Evolutionary conservation across 2,329 filamentous ascomycete species (phyloP).

Genomic region (Colletotrichum falcatum): DNA sequence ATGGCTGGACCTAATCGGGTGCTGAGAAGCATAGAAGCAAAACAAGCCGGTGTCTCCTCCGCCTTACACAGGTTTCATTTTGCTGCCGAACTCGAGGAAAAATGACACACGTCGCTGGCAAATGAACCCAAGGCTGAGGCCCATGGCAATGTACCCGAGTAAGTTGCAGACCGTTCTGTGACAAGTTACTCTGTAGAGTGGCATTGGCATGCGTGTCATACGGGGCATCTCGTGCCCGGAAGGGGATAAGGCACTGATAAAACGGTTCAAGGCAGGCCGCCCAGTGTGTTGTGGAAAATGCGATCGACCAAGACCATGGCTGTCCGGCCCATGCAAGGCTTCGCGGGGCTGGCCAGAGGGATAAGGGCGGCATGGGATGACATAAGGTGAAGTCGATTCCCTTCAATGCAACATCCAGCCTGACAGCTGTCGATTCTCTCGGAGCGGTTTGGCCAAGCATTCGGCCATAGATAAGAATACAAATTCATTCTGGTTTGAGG

Average conservation of each 20-base stretch:
- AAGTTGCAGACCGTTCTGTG: constrained; percentile 19
- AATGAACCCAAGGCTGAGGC: constrained; percentile 28
- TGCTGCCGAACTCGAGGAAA: constrained; percentile 19
- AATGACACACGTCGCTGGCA: constrained; percentile 7
- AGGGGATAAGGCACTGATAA: constrained; percentile 7
- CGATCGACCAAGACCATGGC: constrained; percentile 29
- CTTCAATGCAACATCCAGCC: constrained; percentile 2
- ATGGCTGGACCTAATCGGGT: constrained; percentile 17
- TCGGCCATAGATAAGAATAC: background rate
- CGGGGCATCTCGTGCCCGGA: background rate
- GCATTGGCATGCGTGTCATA: constrained; percentile 22
- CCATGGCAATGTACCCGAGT: constrained; percentile 20
- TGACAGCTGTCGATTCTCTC: constrained; percentile 18
- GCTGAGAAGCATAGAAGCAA: background rate
- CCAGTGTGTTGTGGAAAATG: constrained; percentile 24
- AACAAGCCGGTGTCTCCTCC: constrained; percentile 22
- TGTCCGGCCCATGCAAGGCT: constrained; percentile 29
- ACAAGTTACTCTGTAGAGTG: constrained; percentile 17
- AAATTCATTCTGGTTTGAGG: background rate
- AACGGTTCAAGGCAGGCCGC: background rate
- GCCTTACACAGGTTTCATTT: constrained; percentile 4
- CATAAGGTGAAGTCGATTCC: constrained; percentile 11
- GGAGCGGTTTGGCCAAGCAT: constrained; percentile 2
- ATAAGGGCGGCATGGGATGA: constrained; percentile 21
- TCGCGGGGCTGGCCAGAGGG: constrained; percentile 10